Evolutionary conservation across 75 land plant species (phyloP).

Genomic region (Cupressus sempervirens): DNA sequence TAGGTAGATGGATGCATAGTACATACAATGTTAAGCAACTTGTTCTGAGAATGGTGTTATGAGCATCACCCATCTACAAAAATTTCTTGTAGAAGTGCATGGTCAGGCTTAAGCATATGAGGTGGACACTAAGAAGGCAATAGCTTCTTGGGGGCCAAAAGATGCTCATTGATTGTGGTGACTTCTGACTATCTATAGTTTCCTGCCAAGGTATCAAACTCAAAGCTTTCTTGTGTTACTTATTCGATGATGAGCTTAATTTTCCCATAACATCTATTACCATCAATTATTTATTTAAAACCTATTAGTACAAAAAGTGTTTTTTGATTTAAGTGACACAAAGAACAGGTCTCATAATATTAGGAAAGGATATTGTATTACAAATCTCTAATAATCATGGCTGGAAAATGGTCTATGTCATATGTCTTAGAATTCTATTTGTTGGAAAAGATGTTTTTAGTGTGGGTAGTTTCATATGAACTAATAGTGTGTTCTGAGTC

Average conservation of each 20-base stretch:
- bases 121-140: constrained; percentile 32
- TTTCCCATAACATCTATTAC: neutral
- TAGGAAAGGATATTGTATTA: too few species aligned
- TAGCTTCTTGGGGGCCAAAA: constrained; percentile 27
- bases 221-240: too few species aligned
- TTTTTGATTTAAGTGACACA: too few species aligned
- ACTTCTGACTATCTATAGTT: neutral
- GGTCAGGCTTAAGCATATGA: constrained; percentile 11
- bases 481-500: too few species aligned
- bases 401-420: too few species aligned
- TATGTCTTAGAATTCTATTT: too few species aligned
- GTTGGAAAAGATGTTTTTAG: too few species aligned
- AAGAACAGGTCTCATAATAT: too few species aligned
- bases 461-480: too few species aligned
- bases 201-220: constrained; percentile 13
- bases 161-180: neutral
- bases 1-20: neutral
- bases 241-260: constrained; percentile 20
- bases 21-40: constrained; percentile 7
- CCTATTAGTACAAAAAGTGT: too few species aligned
- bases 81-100: constrained; percentile 10
- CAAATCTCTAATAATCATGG: too few species aligned
- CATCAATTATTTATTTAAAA: too few species aligned
- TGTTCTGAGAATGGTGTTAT: constrained; percentile 11
- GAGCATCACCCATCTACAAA: constrained; percentile 1